Percentiles rank a stretch among this genome's conserved stretches.
Conservation (phyloP, 176 grass and related monocot genomes). For the Tillandsia fasciculata region DNA sequence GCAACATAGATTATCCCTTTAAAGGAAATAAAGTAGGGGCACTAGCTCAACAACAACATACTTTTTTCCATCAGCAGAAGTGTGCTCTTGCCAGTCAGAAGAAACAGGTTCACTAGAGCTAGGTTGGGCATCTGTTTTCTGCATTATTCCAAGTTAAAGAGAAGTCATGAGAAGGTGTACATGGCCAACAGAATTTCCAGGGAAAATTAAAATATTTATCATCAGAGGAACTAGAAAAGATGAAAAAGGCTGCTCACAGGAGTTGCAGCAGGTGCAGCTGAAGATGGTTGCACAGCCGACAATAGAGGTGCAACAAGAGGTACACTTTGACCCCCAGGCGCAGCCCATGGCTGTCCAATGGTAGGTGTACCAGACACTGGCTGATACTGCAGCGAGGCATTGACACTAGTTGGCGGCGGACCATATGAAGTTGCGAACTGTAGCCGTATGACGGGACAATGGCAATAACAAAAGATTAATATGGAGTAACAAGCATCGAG, state of each 20-base stretch:
- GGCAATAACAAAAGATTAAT: background rate
- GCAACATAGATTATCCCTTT: background rate
- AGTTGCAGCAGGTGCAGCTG: conserved; percentile 25
- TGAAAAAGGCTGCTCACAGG: conserved; percentile 28
- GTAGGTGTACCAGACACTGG: conserved; percentile 40
- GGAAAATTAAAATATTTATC: conserved; percentile 4
- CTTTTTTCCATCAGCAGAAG: conserved; percentile 73
- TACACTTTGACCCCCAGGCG: conserved; percentile 32
- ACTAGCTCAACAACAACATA: conserved; percentile 20
- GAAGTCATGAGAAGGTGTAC: background rate
- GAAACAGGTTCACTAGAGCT: conserved; percentile 38
- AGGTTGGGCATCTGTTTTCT: conserved; percentile 52
- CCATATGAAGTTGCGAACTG: conserved; percentile 23
- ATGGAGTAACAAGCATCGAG: background rate
- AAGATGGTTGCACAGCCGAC: conserved; percentile 41
- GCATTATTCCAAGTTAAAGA: conserved; percentile 16
- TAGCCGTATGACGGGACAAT: background rate
- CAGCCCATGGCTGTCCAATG: conserved; percentile 53
- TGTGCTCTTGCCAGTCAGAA: conserved; percentile 94
- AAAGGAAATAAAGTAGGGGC: background rate
- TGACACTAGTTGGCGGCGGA: conserved; percentile 21
- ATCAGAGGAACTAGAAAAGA: background rate
- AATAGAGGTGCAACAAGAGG: conserved; percentile 33
- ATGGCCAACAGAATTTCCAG: background rate
- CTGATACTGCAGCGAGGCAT: conserved; percentile 45